These are phyloP conservation scores for Kregervanrija fluxuum DNA, from an alignment of 805 yeast genomes.

Conservation along the genomic window DNA sequence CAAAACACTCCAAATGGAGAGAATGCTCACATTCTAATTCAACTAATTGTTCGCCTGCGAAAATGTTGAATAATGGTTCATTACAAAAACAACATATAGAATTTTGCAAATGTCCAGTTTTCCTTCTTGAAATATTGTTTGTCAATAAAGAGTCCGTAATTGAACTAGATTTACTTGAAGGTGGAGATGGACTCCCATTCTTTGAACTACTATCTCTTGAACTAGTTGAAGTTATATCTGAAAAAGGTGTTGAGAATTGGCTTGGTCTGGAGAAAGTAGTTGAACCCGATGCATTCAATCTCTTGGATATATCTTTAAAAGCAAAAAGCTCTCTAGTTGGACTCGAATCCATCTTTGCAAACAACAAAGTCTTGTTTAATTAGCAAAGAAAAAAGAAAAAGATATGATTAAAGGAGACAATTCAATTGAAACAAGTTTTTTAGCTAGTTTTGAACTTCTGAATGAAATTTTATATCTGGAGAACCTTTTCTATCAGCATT, in stretches of 20 bases:
- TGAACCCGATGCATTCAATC: conserved; percentile 5
- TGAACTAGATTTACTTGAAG: neutral
- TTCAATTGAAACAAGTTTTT: too few species aligned
- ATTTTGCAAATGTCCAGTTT: conserved; percentile 1
- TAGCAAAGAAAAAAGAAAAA: too few species aligned
- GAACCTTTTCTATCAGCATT: too few species aligned
- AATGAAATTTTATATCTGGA: too few species aligned
- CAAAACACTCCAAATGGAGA: conserved; percentile 38
- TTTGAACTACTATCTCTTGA: conserved; percentile 2
- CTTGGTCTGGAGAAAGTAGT: neutral
- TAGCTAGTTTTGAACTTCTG: too few species aligned
- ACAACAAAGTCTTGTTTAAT: too few species aligned
- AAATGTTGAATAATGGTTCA: conserved; percentile 32
- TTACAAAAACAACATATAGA: conserved; percentile 37
- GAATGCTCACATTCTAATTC: conserved; percentile 37
- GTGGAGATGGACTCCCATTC: neutral
- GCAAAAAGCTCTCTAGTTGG: neutral
- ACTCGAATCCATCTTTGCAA: too few species aligned
- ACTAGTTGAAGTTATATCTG: neutral
- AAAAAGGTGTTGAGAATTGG: conserved; percentile 2
- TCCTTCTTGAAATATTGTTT: neutral
- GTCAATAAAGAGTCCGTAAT: too few species aligned
- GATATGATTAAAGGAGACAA: too few species aligned
- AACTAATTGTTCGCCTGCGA: conserved; percentile 36
- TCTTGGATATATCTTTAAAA: conserved; percentile 5